These are phyloP conservation scores for Trichomonascus vanleenenianus DNA, from an alignment of 805 yeast genomes.

Conservation along the genomic window DNA sequence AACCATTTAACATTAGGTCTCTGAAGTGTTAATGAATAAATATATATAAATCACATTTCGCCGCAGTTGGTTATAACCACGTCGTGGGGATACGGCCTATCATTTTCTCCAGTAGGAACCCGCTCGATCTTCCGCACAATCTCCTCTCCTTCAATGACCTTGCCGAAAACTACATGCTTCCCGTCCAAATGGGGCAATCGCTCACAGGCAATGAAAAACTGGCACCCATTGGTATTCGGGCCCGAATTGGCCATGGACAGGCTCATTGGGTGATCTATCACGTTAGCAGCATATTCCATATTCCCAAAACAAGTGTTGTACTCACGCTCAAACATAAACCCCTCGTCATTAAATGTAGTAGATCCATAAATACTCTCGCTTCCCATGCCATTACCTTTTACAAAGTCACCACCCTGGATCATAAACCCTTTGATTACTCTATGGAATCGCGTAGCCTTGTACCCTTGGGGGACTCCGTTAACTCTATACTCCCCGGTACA, in stretches of 20 bases:
- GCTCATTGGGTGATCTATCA: no score
- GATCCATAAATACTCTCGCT: conserved; percentile 35
- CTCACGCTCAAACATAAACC: conserved; percentile 29
- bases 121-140: conserved; percentile 23
- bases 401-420: conserved; percentile 44
- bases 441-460: conserved; percentile 34
- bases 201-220: conserved; percentile 41
- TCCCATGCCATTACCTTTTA: conserved; percentile 40
- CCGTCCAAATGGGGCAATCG: conserved; percentile 35
- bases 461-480: conserved; percentile 36
- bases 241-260: conserved; percentile 58
- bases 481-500: conserved; percentile 43
- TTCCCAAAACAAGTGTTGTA: conserved; percentile 4
- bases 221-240: conserved; percentile 54
- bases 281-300: conserved; percentile 30
- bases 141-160: conserved; percentile 36
- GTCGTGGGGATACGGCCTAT: conserved; percentile 26
- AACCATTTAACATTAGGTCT: no score
- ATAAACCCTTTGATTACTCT: conserved; percentile 38
- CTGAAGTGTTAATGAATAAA: no score
- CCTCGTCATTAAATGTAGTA: conserved; percentile 38
- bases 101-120: conserved; percentile 26
- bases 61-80: conserved; percentile 31
- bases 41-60: conserved; percentile 23
- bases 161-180: conserved; percentile 44